These are phyloP conservation scores for Sanghuangporus sanghuang DNA, from an alignment of 1,284 basidiomycete species.

Conservation along the genomic window DNA sequence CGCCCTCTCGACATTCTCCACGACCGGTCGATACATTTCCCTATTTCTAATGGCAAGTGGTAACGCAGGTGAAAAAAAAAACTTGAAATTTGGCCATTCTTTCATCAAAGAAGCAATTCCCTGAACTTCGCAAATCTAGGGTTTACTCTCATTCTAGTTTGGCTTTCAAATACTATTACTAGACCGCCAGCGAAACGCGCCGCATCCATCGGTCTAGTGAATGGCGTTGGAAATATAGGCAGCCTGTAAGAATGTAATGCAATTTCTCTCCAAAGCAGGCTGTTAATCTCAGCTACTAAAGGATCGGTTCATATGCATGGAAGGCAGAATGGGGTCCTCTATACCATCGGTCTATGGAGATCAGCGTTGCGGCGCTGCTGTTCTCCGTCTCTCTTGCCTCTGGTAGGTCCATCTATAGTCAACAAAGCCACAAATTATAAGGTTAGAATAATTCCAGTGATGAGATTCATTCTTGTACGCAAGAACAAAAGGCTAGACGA, in stretches of 20 bases:
- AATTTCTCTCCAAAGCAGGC: not conserved
- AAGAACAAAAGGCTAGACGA: slow-evolving; percentile 33
- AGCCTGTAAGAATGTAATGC: slow-evolving; percentile 8
- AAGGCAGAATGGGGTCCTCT: slow-evolving; percentile 22
- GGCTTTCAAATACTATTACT: slow-evolving; percentile 24
- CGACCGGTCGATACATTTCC: slow-evolving; percentile 24
- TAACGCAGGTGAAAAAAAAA: slow-evolving; percentile 17
- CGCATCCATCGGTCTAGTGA: slow-evolving; percentile 23
- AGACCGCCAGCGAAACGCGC: slow-evolving; percentile 25
- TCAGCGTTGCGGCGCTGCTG: slow-evolving; percentile 16
- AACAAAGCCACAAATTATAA: slow-evolving; percentile 29
- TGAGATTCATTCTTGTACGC: slow-evolving; percentile 30
- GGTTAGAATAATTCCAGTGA: slow-evolving; percentile 27
- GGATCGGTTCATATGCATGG: slow-evolving; percentile 22
- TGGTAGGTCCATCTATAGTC: slow-evolving; percentile 29
- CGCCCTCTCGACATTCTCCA: slow-evolving; percentile 21
- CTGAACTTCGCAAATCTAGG: slow-evolving; percentile 13
- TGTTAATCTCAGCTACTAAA: slow-evolving; percentile 21
- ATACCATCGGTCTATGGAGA: slow-evolving; percentile 21
- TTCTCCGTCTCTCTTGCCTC: slow-evolving; percentile 15
- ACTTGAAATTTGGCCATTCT: slow-evolving; percentile 26
- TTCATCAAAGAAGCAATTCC: slow-evolving; percentile 8
- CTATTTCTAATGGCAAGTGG: slow-evolving; percentile 24
- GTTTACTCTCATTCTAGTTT: slow-evolving; percentile 43
- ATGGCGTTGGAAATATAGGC: slow-evolving; percentile 21